phyloP scores from a whole-genome alignment of 768 basidiomycete genomes.

The Arthromyces matolae region DNA sequence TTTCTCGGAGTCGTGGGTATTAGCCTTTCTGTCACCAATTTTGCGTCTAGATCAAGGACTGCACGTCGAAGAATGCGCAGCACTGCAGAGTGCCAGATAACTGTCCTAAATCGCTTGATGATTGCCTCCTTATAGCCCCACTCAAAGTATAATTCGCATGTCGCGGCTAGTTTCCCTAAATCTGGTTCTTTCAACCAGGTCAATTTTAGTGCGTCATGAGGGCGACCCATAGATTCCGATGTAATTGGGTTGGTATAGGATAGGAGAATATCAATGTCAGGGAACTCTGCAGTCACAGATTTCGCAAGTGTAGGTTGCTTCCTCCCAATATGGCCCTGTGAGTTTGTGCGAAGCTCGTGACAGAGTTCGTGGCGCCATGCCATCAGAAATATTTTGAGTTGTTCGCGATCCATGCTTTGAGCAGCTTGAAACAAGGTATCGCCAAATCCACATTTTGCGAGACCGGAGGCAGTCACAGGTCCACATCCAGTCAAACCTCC shows the following conservation, averaged over 20 bases:
- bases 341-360: slow-evolving; percentile 66
- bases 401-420: slow-evolving; percentile 38
- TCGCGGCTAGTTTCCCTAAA: slow-evolving; percentile 64
- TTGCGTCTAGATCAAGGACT: slow-evolving; percentile 46
- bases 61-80: slow-evolving; percentile 68
- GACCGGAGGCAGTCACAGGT: slow-evolving; percentile 64
- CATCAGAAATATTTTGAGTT: slow-evolving; percentile 51
- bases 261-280: slow-evolving; percentile 66
- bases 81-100: slow-evolving; percentile 76
- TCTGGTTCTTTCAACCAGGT: slow-evolving; percentile 61
- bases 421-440: slow-evolving; percentile 64
- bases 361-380: slow-evolving; percentile 62
- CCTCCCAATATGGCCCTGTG: slow-evolving; percentile 55
- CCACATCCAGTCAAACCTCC: slow-evolving; percentile 70
- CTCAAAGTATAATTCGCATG: slow-evolving; percentile 87
- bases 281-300: slow-evolving; percentile 63
- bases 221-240: slow-evolving; percentile 53
- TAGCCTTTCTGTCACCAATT: neutral
- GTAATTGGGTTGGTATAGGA: slow-evolving; percentile 80
- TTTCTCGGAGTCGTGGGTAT: slow-evolving; percentile 41
- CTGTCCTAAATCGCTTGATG: slow-evolving; percentile 77
- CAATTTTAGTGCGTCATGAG: slow-evolving; percentile 31
- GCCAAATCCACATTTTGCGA: slow-evolving; percentile 81
- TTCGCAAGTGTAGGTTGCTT: slow-evolving; percentile 66
- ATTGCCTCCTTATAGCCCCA: slow-evolving; percentile 87